Conservation (phyloP, 495 filamentous ascomycete species). For the Aspergillus saccharolyticus region DNA sequence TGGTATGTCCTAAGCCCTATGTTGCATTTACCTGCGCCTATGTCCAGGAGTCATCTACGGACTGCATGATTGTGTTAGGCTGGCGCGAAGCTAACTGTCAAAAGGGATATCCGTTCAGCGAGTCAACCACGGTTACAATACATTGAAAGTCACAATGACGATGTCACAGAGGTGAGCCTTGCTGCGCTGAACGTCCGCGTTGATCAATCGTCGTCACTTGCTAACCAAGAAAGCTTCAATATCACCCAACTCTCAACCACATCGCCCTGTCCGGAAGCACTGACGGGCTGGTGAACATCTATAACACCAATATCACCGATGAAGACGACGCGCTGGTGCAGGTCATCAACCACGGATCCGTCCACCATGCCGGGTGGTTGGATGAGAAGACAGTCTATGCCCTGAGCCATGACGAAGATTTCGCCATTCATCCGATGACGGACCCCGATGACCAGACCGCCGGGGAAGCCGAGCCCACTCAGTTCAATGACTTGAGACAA, state of each 20-base stretch:
- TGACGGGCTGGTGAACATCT: constrained; percentile 86
- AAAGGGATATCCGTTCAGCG: constrained; percentile 64
- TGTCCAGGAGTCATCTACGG: not conserved
- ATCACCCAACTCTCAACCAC: constrained; percentile 58
- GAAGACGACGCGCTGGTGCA: constrained; percentile 83
- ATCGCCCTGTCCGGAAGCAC: constrained; percentile 81
- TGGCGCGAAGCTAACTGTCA: too few relatives aligned
- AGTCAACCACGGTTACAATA: constrained; percentile 54
- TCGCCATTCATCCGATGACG: constrained; percentile 70
- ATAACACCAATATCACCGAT: constrained; percentile 66
- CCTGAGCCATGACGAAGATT: constrained; percentile 73
- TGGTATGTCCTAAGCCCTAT: constrained; percentile 54
- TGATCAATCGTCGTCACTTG: not conserved
- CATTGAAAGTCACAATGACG: constrained; percentile 85
- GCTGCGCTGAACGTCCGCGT: not conserved
- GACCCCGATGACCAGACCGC: constrained; percentile 50
- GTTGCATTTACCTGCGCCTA: not conserved
- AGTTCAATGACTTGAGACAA: constrained; percentile 73
- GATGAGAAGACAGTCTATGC: constrained; percentile 63
- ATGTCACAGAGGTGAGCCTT: constrained; percentile 68
- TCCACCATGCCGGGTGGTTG: constrained; percentile 82
- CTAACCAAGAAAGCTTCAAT: constrained; percentile 51
- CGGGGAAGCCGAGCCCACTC: constrained; percentile 44
- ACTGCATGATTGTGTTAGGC: too few relatives aligned
- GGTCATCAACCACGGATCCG: constrained; percentile 82